Base-by-base conservation (phyloP, 306 rosid species). In the Sophora flavescens region DNA sequence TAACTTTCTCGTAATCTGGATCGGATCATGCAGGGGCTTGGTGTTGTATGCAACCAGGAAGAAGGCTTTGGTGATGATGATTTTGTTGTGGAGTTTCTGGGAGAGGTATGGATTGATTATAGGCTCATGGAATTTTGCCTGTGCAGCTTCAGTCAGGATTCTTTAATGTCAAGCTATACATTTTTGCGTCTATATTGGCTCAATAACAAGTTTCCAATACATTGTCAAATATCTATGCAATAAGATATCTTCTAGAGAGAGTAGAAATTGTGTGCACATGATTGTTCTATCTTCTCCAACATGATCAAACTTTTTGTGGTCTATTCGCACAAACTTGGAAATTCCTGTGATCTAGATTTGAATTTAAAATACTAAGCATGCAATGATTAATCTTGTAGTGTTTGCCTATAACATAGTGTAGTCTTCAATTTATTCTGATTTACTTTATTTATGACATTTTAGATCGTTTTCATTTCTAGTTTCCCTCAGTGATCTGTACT, bases 71-170 rank as follows among this genome's bases (percentile, higher is more conserved):
- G 68, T 2, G 88, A 86, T 74, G 97, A 92, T 69, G 99, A 93
- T 84, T 96, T 96, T 82, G 89, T 96, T 5, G 99, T 96, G 77
- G 98, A 96, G 83, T 96, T 96, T 88, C 66, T 96, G 85, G 99
- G 99, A 76, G 99, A 96, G 98, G 99, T 96, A 89, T 56, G 82
- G 22, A 84, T 76, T 12, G 3, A 28, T 30, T 65, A 45, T 62
- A 53, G 58, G 22, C 57, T 66, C 47, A 8, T 45, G 48, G 45
- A 50, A 26, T 66, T 28, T 57, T 41, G 8, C 38, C 70, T 26
- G 7, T 28, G 9, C 22, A 22, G 32, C 74, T 75, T 51, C 50
- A 16, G 38, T 45, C 16, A 26, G 38, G 36, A 15, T 39, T 60
- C 65, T 35, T 81, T 51, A 11, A 56, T 64, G 74, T 62, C 36